Conservation (phyloP, 106 monocot species). For the Ottelia alismoides region DNA sequence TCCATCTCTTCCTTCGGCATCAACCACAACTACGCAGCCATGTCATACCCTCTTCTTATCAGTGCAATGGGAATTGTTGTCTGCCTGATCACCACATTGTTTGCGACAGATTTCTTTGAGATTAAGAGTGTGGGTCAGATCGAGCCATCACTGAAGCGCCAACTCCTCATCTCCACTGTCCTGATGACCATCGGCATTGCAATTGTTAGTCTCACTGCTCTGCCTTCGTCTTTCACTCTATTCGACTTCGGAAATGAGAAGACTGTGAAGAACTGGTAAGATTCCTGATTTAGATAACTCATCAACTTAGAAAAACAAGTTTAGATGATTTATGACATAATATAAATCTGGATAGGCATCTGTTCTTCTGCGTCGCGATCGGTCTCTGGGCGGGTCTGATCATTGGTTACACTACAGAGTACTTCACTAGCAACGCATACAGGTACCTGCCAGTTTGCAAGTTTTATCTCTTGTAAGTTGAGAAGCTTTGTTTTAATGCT, state of each 20-base stretch:
- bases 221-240: constrained; percentile 57
- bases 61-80: no score
- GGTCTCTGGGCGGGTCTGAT: constrained; percentile 22
- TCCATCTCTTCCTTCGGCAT: no score
- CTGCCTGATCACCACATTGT: no score
- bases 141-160: constrained; percentile 36
- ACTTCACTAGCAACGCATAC: constrained; percentile 24
- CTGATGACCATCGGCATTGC: constrained; percentile 82
- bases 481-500: no score
- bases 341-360: constrained; percentile 11
- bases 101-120: no score
- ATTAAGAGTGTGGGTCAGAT: no score
- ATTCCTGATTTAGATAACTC: background rate
- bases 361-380: constrained; percentile 18
- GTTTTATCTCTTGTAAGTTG: background rate
- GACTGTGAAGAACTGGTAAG: constrained; percentile 67
- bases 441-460: background rate
- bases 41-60: no score
- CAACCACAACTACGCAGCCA: no score
- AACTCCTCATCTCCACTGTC: constrained; percentile 53
- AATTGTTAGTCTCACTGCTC: constrained; percentile 36
- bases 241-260: constrained; percentile 54
- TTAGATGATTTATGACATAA: background rate
- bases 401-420: constrained; percentile 19
- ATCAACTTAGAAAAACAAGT: background rate